These are phyloP conservation scores for Albizia julibrissin DNA, from an alignment of 306 rosid genomes.

Conservation along the genomic window DNA sequence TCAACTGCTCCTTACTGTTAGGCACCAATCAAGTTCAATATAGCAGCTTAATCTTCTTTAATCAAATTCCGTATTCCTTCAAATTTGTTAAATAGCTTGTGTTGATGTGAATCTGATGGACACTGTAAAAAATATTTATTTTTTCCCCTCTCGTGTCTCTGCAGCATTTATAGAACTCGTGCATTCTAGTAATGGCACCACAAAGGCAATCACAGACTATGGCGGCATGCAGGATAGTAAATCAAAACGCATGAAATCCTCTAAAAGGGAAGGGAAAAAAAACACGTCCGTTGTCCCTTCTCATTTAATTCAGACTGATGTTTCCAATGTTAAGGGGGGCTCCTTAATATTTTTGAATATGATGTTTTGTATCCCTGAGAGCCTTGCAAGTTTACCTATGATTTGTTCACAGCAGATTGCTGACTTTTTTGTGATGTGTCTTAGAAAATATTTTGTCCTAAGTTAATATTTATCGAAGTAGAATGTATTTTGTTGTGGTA, in stretches of 20 bases:
- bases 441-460: background rate
- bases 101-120: background rate
- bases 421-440: background rate
- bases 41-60: background rate
- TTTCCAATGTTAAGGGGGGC: slow-evolving; percentile 74
- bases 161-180: slow-evolving; percentile 95
- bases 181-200: slow-evolving; percentile 82
- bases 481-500: background rate
- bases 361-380: slow-evolving; percentile 90
- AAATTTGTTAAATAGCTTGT: slow-evolving; percentile 18
- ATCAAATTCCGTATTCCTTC: background rate
- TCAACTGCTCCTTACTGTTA: slow-evolving; percentile 20
- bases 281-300: slow-evolving; percentile 71
- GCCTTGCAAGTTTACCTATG: slow-evolving; percentile 23
- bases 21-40: background rate
- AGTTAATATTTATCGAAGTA: background rate
- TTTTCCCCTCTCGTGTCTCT: slow-evolving; percentile 19
- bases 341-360: slow-evolving; percentile 73
- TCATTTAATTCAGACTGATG: slow-evolving; percentile 87
- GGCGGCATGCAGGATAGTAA: slow-evolving; percentile 54
- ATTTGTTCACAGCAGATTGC: slow-evolving; percentile 25
- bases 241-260: slow-evolving; percentile 51
- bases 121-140: background rate
- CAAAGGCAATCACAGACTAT: slow-evolving; percentile 56
- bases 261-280: slow-evolving; percentile 60